Evolutionary conservation across 2,329 filamentous ascomycete species (phyloP), one percentile per base, ranked within the genome.

Genomic region (Akanthomyces muscarius): DNA sequence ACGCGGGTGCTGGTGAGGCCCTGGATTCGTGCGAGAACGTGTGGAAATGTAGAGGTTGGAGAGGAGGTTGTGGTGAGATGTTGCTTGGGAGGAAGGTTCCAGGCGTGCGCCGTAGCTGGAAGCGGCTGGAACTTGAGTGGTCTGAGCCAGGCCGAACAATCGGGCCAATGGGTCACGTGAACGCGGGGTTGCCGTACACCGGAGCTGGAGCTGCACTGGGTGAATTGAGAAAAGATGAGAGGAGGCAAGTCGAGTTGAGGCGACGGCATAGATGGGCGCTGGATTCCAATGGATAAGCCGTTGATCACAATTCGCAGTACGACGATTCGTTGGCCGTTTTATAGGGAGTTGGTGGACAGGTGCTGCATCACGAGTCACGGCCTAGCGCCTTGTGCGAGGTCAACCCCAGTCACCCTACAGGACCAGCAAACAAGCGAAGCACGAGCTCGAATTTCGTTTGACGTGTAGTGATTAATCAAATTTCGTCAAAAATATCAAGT

Each of bases 131-230:
- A 60, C 45, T 13, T 18, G 3, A 30, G 48, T 51, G 52, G 51
- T 36, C 50, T 54, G 50, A 47, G 48, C 28, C 18, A 13, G 28
- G 30, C 41, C 41, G 38, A 25, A 36, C 59, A 54, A 47, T 48
- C 25, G n/a, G 59, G 38, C 33, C 5, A 41, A 18, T 16, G 36
- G 65, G 68, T 75, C 73, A 76, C 74, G 74, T 75, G 74, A 68
- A 62, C 65, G 71, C 69, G 71, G 72, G 72, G 72, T 69, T 71
- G 61, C 23, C 42, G 59, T 11, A 42, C 42, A 23, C 5, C 50
- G 42, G 42, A 54, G 50, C 25, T 50, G 45, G 18, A 38, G 33
- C 23, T 47, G n/a, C 21, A 10, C 33, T 36, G 25, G 23, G 33
- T 28, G 30, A 36, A 6, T 44, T 55, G 18, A 3, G 51, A 8